These are phyloP conservation scores for Corymbia calophylla DNA, from an alignment of 441 rosid genomes.

Conservation along the genomic window DNA sequence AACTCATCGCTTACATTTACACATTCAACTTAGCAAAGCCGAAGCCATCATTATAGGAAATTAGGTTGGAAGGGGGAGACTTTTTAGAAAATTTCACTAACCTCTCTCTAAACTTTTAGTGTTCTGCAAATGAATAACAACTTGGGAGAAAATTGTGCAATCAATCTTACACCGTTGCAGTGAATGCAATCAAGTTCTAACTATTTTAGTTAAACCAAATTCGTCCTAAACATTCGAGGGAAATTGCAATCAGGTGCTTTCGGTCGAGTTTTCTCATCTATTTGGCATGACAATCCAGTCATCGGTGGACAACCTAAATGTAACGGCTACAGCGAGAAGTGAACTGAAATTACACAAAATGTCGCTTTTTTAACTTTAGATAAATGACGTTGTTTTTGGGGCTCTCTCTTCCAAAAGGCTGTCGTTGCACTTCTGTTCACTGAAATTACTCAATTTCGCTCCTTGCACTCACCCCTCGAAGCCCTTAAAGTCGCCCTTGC, in stretches of 20 bases:
- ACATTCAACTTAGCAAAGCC: not conserved
- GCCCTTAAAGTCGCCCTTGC: slow-evolving; percentile 30
- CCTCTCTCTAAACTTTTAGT: not conserved
- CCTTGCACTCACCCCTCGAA: slow-evolving; percentile 5
- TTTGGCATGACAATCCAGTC: not conserved
- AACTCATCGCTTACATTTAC: not conserved
- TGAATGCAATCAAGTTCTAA: not conserved
- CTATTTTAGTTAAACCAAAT: not conserved
- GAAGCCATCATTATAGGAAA: not conserved
- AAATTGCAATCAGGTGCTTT: not conserved
- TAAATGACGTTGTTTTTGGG: not conserved
- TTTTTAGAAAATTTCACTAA: not conserved
- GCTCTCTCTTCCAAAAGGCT: slow-evolving; percentile 23
- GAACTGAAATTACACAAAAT: not conserved
- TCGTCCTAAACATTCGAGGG: not conserved
- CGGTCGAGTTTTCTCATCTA: not conserved
- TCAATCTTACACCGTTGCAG: not conserved
- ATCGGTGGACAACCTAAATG: not conserved
- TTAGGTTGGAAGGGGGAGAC: not conserved
- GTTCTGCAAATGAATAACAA: not conserved
- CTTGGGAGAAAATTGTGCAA: not conserved
- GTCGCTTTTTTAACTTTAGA: not conserved
- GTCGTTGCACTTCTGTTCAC: not conserved
- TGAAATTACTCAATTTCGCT: not conserved
- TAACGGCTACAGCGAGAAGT: not conserved